Evolutionary conservation across 805 yeast genomes (phyloP).

Genomic region (Saccharomycodes ludwigii): DNA sequence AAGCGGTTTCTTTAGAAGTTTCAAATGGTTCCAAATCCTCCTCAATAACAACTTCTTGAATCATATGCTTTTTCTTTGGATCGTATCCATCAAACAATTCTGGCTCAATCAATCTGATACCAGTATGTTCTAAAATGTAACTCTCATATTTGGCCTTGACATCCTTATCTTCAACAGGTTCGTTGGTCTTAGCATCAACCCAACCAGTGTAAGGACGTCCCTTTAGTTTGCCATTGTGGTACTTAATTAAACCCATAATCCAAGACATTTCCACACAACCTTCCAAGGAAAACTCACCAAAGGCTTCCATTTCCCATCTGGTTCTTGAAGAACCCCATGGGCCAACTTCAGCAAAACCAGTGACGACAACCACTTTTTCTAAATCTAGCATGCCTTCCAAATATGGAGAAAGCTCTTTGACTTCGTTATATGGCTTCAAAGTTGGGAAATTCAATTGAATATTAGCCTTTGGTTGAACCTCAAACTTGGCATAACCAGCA

Average conservation of each 20-base stretch:
- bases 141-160: constrained; percentile 86
- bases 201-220: constrained; percentile 84
- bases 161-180: constrained; percentile 90
- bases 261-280: constrained; percentile 99
- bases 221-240: constrained; percentile 63
- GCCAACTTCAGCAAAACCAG: constrained; percentile 97
- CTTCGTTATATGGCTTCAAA: constrained; percentile 62
- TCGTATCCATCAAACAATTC: constrained; percentile 89
- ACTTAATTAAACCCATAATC: constrained; percentile 97
- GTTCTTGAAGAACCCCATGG: constrained; percentile 99
- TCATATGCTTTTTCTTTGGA: constrained; percentile 83
- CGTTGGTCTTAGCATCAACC: constrained; percentile 89
- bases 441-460: constrained; percentile 88
- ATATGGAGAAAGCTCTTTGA: constrained; percentile 57
- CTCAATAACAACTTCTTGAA: constrained; percentile 93
- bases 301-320: constrained; percentile 98
- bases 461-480: constrained; percentile 88
- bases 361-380: constrained; percentile 84
- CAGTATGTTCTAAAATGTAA: constrained; percentile 81
- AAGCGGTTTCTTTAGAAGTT: constrained; percentile 89
- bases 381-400: constrained; percentile 86
- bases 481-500: constrained; percentile 65
- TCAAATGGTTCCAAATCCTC: constrained; percentile 95
- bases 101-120: constrained; percentile 94
- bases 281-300: constrained; percentile 89